Evolutionary conservation across 2,329 filamentous ascomycete species (phyloP), one percentile per base, ranked within the genome.

Genomic region (Trichoderma sp.): DNA sequence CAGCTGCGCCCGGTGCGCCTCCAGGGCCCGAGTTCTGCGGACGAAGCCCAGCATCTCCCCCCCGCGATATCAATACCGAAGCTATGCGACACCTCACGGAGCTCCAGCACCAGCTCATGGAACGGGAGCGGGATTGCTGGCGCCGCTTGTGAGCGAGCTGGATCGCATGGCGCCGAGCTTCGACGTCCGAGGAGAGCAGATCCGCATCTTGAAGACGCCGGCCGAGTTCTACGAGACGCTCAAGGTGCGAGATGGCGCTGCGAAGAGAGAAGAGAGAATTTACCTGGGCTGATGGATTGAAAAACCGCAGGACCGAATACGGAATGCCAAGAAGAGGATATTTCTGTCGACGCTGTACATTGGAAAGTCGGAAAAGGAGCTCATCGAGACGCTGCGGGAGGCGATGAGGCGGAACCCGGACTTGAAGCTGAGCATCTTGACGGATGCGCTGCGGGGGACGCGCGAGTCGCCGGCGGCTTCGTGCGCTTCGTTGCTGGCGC

Each of bases 271-370:
- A 14, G 56, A 43, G 15, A 18, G 15, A 15, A 4, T 26, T 34
- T 14, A 24, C 26, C 30, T 61, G 57, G 51, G 51, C 58, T 71
- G 36, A 70, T 74, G 60, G 69, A 12, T 21, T 47, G 61, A 51
- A 53, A 43, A 43, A 3, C 39, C 15, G 21, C 73, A 95, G 92
- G 83, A 88, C 74, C 97, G 95, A 83, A 98, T 99, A 79, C 88
- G 88, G 67, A 88, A 87, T 74, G 96, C 96, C 11, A 89, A 93
- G 80, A 86, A 84, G 67, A 89, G 93, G 73, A 92, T 99, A 75
- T 99, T 97, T 80, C 84, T 99, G 64, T 97, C 95, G n/a, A 99
- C 96, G 0, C 84, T 99, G 67, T 99, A 99, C 80, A 96, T 99
- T 79, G 96, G 96, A 74, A 97, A 95, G 81, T 92, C 92, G 2